Base-by-base conservation (phyloP, 192 early-diverging fungal species). In the Podochytrium sp. region DNA sequence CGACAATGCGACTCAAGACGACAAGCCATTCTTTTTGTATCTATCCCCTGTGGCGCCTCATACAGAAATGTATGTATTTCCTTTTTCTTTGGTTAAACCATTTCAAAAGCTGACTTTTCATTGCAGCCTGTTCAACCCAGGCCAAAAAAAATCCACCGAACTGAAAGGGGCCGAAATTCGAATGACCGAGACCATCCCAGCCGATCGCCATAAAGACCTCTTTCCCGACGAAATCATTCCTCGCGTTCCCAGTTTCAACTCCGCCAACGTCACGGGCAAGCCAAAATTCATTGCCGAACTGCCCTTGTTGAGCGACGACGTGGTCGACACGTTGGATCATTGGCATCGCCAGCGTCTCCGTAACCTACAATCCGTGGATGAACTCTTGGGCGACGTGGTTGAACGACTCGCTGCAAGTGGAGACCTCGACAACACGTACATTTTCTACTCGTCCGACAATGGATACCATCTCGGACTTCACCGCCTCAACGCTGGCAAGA, bases 401-500 rank as follows among this genome's bases (percentile, higher is more conserved):
- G 74, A 85, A 42, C 69, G 78, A 2, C 71, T 91, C 25, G 81
- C 85, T 4, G 49, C 14, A 41, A 23, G 35, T 27, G 69, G 65
- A 34, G 69, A 83, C 60, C 59, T 89, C 14, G 89, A 89, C 52
- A 87, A 90, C 69, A 71, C 69, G 27, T 71, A 71, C 41, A 75
- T 91, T 23, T 73, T 91, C 65, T 91, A 90, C 65, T 84, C 85
- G 1, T 78, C 86, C 20, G 90, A 91, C 57, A 91, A 91, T 62
- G 90, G 90, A 23, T 91, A 88, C 60, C 90, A 91, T 63, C 66
- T 91, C 20, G 90, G 90, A 3, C 80, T 84, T 20, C 89, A 90
- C 51, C 85, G 89, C 20, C 76, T 87, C 30, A 80, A 79, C 23
- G 81, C 85, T 12, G 90, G 90, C n/a, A 91, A 91, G 61, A 79